These are phyloP conservation scores for Verruconis gallopava DNA, from an alignment of 2,329 filamentous ascomycete genomes.

Conservation along the genomic window DNA sequence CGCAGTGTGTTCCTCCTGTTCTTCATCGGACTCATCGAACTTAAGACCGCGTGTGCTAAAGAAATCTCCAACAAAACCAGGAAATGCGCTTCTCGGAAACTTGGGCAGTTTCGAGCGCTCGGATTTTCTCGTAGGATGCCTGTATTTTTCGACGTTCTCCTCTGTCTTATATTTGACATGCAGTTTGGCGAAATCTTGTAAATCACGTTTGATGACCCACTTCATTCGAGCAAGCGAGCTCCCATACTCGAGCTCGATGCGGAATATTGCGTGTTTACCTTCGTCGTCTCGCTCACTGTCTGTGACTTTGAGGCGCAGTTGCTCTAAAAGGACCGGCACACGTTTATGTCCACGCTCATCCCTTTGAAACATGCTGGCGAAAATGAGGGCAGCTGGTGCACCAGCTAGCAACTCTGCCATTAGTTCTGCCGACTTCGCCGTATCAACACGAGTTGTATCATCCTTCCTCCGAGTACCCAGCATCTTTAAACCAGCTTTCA, in stretches of 20 bases:
- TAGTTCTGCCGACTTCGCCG: conserved; percentile 87
- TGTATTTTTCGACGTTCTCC: conserved; percentile 62
- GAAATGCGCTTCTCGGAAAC: conserved; percentile 65
- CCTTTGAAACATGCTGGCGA: conserved; percentile 95
- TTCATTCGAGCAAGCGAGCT: conserved; percentile 93
- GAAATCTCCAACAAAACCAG: not conserved
- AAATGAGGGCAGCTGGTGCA: conserved; percentile 80
- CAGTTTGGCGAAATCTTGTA: conserved; percentile 82
- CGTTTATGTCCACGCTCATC: conserved; percentile 93
- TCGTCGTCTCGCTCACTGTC: conserved; percentile 59
- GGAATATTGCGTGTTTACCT: conserved; percentile 71
- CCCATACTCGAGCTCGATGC: conserved; percentile 89
- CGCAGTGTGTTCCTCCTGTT: conserved; percentile 43
- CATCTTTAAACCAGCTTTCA: conserved; percentile 80
- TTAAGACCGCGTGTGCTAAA: not conserved
- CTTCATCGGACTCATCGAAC: conserved; percentile 44
- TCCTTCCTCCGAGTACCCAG: conserved; percentile 66
- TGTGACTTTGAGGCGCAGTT: conserved; percentile 76
- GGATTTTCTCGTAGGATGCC: conserved; percentile 37
- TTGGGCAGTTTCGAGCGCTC: conserved; percentile 66
- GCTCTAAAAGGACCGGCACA: conserved; percentile 88
- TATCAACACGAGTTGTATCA: conserved; percentile 68
- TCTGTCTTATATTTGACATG: conserved; percentile 89
- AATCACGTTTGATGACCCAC: conserved; percentile 80
- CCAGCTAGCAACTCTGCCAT: conserved; percentile 91